Percentiles rank a stretch among this genome's conserved stretches.
Conservation (phyloP, 805 yeast genomes). For the Candida vaughaniae region DNA sequence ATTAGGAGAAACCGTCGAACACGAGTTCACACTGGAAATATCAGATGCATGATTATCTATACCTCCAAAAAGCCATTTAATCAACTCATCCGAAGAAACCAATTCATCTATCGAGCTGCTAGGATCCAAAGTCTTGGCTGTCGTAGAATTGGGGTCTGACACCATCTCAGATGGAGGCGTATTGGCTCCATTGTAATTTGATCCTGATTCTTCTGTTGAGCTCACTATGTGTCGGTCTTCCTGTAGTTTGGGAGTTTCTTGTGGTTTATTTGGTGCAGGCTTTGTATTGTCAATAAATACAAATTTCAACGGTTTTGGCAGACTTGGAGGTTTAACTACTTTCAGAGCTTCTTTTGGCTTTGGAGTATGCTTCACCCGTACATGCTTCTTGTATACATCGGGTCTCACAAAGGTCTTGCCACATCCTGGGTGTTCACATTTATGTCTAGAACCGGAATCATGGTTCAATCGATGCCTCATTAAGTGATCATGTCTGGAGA, state of each 20-base stretch:
- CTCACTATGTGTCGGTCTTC: neutral
- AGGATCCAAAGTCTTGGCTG: conserved; percentile 1
- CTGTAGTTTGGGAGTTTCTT: no score
- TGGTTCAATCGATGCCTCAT: conserved; percentile 14
- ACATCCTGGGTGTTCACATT: conserved; percentile 14
- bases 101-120: conserved; percentile 6
- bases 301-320: conserved; percentile 7
- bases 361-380: conserved; percentile 9
- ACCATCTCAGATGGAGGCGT: neutral
- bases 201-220: neutral
- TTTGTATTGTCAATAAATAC: conserved; percentile 2
- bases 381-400: conserved; percentile 15
- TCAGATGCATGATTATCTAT: conserved; percentile 7
- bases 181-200: neutral
- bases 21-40: conserved; percentile 2
- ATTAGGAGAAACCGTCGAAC: conserved; percentile 7
- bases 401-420: conserved; percentile 13
- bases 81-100: conserved; percentile 13
- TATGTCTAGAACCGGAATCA: neutral
- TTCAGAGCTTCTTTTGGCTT: neutral
- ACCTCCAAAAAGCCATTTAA: conserved; percentile 16
- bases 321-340: neutral
- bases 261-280: no score
- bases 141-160: neutral
- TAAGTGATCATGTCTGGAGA: conserved; percentile 13